Evolutionary conservation across 129 eudicot species (phyloP).

Genomic region (Glebionis coronaria): DNA sequence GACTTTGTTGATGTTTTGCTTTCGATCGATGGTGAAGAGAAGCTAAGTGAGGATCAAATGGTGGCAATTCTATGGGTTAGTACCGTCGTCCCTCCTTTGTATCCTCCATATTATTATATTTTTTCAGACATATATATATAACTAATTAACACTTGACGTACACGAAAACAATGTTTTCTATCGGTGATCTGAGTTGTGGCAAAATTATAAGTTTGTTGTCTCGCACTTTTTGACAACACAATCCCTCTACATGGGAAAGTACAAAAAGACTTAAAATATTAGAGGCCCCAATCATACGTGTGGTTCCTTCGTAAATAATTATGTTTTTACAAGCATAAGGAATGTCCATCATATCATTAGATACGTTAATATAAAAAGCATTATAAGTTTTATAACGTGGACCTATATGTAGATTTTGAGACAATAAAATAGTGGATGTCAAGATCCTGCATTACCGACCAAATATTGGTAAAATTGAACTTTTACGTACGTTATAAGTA

Average conservation of each 20-base stretch:
- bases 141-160: no score
- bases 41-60: slow-evolving; percentile 70
- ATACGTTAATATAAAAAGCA: neutral
- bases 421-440: slow-evolving; percentile 7
- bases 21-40: slow-evolving; percentile 57
- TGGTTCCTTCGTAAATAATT: neutral
- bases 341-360: neutral
- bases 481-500: slow-evolving; percentile 10
- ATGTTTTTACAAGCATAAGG: neutral
- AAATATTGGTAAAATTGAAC: slow-evolving; percentile 9
- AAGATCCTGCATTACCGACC: slow-evolving; percentile 30
- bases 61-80: slow-evolving; percentile 75
- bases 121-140: no score
- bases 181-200: no score
- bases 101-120: no score
- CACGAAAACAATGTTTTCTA: no score
- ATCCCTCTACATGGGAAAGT: neutral
- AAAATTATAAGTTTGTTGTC: no score
- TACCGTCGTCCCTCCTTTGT: slow-evolving; percentile 5
- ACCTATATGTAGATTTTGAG: neutral
- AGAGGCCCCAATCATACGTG: slow-evolving; percentile 18
- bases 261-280: slow-evolving; percentile 10
- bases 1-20: slow-evolving; percentile 69
- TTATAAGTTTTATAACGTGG: neutral
- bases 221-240: no score